These are phyloP conservation scores for Pseudocercospora vitis DNA, from an alignment of 2,329 filamentous ascomycete species.

Conservation along the genomic window DNA sequence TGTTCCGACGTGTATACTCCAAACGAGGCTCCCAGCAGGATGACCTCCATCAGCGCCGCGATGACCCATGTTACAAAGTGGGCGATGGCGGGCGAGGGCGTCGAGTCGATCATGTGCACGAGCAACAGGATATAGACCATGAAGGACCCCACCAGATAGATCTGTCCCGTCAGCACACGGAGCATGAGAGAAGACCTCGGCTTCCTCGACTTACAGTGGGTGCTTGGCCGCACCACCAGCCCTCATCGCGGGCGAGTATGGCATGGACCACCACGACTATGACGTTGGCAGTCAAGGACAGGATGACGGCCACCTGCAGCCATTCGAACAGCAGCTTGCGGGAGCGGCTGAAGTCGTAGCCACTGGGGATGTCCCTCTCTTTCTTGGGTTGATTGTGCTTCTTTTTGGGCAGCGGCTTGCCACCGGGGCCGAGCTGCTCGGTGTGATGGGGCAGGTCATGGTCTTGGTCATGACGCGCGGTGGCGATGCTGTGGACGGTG, in stretches of 20 bases:
- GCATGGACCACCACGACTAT: slow-evolving; percentile 72
- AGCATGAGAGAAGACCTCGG: not conserved
- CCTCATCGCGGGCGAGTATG: slow-evolving; percentile 61
- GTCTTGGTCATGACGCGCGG: slow-evolving; percentile 49
- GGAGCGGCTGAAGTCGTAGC: slow-evolving; percentile 62
- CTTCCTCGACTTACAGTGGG: slow-evolving; percentile 63
- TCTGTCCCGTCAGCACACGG: slow-evolving; percentile 52
- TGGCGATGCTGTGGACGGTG: slow-evolving; percentile 59
- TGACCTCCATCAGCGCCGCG: slow-evolving; percentile 69
- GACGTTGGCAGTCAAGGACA: slow-evolving; percentile 75
- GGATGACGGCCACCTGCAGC: slow-evolving; percentile 67
- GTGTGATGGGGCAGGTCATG: slow-evolving; percentile 40
- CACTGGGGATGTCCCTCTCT: slow-evolving; percentile 43
- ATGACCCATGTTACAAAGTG: slow-evolving; percentile 79
- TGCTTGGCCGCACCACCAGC: slow-evolving; percentile 81
- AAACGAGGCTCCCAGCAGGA: slow-evolving; percentile 69
- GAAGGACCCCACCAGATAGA: slow-evolving; percentile 79
- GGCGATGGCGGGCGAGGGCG: slow-evolving; percentile 73
- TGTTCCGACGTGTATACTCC: slow-evolving; percentile 68
- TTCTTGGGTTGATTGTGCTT: slow-evolving; percentile 58
- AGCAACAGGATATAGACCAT: slow-evolving; percentile 86
- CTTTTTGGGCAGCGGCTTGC: slow-evolving; percentile 77
- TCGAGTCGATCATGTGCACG: slow-evolving; percentile 81
- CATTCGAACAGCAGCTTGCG: slow-evolving; percentile 74
- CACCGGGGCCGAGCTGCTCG: slow-evolving; percentile 73